Evolutionary conservation across 805 yeast genomes (phyloP), one percentile per base, ranked within the genome.

Genomic region (Starmera dryadoides): DNA sequence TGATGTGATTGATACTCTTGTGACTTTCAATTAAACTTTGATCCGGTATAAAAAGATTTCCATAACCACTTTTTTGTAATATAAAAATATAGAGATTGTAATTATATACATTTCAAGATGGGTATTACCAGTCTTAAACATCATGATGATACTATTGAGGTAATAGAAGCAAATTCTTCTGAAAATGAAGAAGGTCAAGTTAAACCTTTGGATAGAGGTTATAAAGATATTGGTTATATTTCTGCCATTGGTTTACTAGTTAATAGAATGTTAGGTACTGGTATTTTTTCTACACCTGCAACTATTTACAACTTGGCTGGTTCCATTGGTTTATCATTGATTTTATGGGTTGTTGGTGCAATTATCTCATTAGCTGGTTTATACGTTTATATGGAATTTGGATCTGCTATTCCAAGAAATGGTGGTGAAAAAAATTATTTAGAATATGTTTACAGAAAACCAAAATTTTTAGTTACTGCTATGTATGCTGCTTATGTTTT

Each of bases 361-460:
- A 46, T 80, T 28, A 84, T 84, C 47, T 83, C 91, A 4, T 60
- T 73, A 9, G 59, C 77, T 26, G 83, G 83, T 28, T 58, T 81
- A 49, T 70, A 76, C 52, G 86, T 81, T 3, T 85, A 84, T 58
- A 76, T 84, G 78, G 93, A 84, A 55, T 81, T 82, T 57, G 94
- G 94, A 14, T 74, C 83, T 5, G 80, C 81, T 33, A 76, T 83
- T 41, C 86, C 86, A 35, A 75, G 82, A 62, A 84, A 85, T 52
- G 95, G 95, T 48, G 95, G 93, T 48, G 95, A 86, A 55, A 84
- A 83, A 61, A 83, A 82, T 52, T 86, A 86, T 56, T 62, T 86
- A 49, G 93, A 85, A 56, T 80, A 72, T 49, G 74, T 83, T 36
- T 86, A 69, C 63, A 69, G 68, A 36, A 77, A 73, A 49, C 95